These are phyloP conservation scores for Podila clonocystis DNA, from an alignment of 192 early-diverging fungal genomes.

Conservation along the genomic window DNA sequence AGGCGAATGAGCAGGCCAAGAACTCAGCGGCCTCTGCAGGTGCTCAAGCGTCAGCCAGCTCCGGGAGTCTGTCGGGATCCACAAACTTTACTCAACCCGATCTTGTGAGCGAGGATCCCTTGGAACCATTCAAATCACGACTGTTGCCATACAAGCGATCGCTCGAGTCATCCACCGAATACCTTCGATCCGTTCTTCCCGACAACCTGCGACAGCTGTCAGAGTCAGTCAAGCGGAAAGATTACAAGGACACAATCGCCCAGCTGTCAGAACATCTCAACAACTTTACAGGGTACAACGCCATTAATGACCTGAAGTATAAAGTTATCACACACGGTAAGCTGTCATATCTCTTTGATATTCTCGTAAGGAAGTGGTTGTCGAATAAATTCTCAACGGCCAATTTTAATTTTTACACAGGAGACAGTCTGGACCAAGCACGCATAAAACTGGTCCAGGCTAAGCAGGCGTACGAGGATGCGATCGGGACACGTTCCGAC, in stretches of 20 bases:
- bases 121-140: constrained; percentile 23
- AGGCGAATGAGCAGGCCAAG: too few species aligned
- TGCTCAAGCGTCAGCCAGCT: neutral
- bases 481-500: constrained; percentile 62
- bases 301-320: constrained; percentile 71
- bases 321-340: constrained; percentile 69
- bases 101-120: constrained; percentile 5
- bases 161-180: constrained; percentile 24
- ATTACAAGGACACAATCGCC: constrained; percentile 29
- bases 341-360: neutral
- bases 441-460: constrained; percentile 38
- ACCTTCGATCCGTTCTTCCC: constrained; percentile 29
- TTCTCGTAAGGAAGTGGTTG: too few species aligned
- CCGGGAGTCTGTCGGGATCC: neutral
- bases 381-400: neutral
- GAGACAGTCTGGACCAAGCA: constrained; percentile 27
- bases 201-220: constrained; percentile 28
- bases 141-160: constrained; percentile 38
- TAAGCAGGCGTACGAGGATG: constrained; percentile 67
- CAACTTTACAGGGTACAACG: constrained; percentile 75
- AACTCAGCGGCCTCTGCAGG: neutral
- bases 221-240: constrained; percentile 47
- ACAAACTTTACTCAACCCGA: neutral
- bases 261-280: constrained; percentile 66
- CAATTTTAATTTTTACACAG: neutral